These are phyloP conservation scores for Globisporangium takayamanum DNA, from an alignment of 352 stramenopile species.

Conservation along the genomic window DNA sequence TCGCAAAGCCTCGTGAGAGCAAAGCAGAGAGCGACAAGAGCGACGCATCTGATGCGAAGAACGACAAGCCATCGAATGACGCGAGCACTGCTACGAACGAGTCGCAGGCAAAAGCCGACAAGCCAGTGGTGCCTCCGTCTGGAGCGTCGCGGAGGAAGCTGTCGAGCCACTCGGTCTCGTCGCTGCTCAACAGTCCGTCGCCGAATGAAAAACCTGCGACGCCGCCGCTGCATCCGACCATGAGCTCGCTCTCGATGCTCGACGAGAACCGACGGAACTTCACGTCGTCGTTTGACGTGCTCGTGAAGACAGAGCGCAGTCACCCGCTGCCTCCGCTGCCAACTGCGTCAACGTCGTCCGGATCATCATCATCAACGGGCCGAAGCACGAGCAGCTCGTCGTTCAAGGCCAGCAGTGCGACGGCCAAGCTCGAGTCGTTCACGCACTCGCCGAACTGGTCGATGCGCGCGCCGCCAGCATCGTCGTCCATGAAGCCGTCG, in stretches of 20 bases:
- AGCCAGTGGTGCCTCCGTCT: slow-evolving; percentile 2
- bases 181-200: slow-evolving; percentile 63
- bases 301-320: slow-evolving; percentile 51
- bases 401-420: not conserved
- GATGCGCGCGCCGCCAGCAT: slow-evolving; percentile 4
- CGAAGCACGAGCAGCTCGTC: not conserved
- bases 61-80: too few species aligned
- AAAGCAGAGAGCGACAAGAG: too few species aligned
- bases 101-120: not conserved
- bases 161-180: slow-evolving; percentile 61
- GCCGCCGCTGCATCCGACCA: slow-evolving; percentile 16
- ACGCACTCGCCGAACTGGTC: slow-evolving; percentile 21
- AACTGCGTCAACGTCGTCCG: slow-evolving; percentile 5
- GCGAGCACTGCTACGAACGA: not conserved
- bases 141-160: slow-evolving; percentile 24
- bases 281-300: slow-evolving; percentile 24
- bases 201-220: slow-evolving; percentile 32
- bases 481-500: slow-evolving; percentile 1
- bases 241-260: slow-evolving; percentile 34
- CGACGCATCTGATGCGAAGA: too few species aligned
- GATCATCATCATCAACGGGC: not conserved
- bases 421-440: slow-evolving; percentile 12
- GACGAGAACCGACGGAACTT: slow-evolving; percentile 14
- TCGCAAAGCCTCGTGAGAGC: too few species aligned
- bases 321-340: slow-evolving; percentile 25